These are phyloP conservation scores for Dactylorhiza incarnata DNA, from an alignment of 106 monocot species.

Conservation along the genomic window DNA sequence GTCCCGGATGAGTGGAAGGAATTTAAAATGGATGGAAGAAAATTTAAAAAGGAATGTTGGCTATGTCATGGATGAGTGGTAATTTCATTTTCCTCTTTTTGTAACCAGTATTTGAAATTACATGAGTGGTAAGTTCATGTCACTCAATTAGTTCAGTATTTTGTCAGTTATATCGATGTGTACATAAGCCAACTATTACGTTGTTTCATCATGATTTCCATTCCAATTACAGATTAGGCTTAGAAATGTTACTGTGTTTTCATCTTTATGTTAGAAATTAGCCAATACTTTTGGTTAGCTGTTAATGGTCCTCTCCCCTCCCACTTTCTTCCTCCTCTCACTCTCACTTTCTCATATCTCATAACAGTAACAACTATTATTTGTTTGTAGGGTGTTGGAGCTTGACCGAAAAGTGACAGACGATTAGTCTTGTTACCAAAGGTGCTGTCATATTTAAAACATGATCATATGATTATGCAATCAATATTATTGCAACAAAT, in stretches of 20 bases:
- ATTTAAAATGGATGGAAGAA: no score
- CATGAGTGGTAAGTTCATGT: no score
- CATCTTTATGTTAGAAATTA: neutral
- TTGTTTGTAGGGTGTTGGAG: slow-evolving; percentile 69
- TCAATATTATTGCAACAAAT: slow-evolving; percentile 69
- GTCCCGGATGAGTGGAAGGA: no score
- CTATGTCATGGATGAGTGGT: no score
- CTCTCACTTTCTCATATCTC: neutral
- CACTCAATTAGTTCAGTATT: neutral
- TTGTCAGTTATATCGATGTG: neutral
- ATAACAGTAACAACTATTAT: neutral
- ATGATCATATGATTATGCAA: no score
- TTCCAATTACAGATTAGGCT: neutral
- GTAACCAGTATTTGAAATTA: no score
- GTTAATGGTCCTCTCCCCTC: neutral
- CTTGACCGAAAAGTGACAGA: slow-evolving; percentile 39
- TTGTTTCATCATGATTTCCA: neutral
- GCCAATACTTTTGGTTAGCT: neutral
- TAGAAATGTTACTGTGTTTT: neutral
- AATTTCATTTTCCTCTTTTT: no score
- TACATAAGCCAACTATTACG: neutral
- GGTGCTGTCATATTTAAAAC: no score
- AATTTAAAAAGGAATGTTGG: no score
- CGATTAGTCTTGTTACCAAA: slow-evolving; percentile 55
- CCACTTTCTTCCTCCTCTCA: neutral